These are phyloP conservation scores for Aspergillus floridensis DNA, from an alignment of 2,329 filamentous ascomycete species.

Conservation along the genomic window DNA sequence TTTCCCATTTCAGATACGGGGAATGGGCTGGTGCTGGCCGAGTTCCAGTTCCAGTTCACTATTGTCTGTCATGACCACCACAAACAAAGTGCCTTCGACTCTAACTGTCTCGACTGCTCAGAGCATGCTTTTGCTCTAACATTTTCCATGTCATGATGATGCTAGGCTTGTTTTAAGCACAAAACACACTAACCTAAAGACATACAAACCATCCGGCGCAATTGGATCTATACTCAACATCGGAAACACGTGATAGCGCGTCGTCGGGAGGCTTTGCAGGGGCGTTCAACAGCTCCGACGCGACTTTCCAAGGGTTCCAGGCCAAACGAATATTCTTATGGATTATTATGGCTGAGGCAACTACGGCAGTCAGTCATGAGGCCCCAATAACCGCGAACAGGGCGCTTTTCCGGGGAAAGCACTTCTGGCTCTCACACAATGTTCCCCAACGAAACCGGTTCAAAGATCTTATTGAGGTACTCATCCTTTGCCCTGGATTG, in stretches of 20 bases:
- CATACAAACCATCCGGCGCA: background rate
- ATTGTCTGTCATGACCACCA: background rate
- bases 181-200: background rate
- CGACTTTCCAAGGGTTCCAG: background rate
- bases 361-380: background rate
- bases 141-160: background rate
- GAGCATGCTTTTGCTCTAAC: background rate
- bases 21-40: background rate
- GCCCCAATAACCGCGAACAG: background rate
- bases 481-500: background rate
- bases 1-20: background rate
- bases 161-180: background rate
- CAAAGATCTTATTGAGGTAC: conserved; percentile 49
- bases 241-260: conserved; percentile 28
- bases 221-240: conserved; percentile 7
- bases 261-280: conserved; percentile 5
- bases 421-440: conserved; percentile 58
- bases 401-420: conserved; percentile 52
- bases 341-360: background rate
- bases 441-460: conserved; percentile 52
- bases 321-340: background rate
- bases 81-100: background rate
- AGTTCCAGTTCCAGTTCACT: background rate
- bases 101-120: background rate
- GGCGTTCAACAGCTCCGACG: background rate